phyloP scores from a whole-genome alignment of 2,329 filamentous ascomycete species.

The Fusarium sp. region DNA sequence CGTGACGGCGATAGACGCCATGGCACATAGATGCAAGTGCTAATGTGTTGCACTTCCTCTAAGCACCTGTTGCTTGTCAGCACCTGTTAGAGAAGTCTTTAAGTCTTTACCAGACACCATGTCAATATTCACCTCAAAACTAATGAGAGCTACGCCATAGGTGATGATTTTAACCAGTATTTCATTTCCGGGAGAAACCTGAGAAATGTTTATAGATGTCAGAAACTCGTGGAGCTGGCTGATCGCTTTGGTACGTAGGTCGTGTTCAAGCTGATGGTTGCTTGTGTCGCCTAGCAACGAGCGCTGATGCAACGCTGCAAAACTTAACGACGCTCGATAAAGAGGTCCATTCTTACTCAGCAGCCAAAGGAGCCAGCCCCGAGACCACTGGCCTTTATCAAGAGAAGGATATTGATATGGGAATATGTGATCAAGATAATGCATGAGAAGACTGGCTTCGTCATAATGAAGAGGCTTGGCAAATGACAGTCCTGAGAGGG shows the following conservation, averaged over 20 bases:
- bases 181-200: neutral
- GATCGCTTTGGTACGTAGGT: slow-evolving; percentile 2
- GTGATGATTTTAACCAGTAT: neutral
- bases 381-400: neutral
- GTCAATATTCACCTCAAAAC: neutral
- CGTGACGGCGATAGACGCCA: neutral
- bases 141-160: neutral
- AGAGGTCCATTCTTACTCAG: neutral
- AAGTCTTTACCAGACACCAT: neutral
- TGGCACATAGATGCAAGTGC: neutral
- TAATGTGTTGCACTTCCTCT: neutral
- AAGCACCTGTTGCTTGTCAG: neutral
- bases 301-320: neutral
- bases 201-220: neutral
- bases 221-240: neutral
- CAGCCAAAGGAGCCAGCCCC: neutral
- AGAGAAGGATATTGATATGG: neutral
- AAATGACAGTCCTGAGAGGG: neutral
- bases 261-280: neutral
- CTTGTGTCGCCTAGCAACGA: neutral
- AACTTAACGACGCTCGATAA: neutral
- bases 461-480: neutral
- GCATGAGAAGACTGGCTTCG: neutral
- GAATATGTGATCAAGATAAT: neutral
- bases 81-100: rapidly evolving